These are phyloP conservation scores for Pascua sp. DNA, from an alignment of 1,284 basidiomycete species.

Conservation along the genomic window DNA sequence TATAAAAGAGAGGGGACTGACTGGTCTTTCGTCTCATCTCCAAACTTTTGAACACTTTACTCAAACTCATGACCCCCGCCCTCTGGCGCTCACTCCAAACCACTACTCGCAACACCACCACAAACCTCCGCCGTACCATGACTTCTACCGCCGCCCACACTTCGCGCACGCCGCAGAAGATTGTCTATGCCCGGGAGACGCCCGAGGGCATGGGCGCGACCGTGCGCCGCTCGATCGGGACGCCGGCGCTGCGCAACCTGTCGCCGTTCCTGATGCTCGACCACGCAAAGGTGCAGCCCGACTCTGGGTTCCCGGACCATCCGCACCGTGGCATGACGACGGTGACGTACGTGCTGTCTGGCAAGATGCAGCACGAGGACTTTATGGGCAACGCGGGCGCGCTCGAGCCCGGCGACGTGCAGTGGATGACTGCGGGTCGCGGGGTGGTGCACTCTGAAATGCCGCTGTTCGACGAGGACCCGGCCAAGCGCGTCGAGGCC, in stretches of 20 bases:
- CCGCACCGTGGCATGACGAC: conserved; percentile 79
- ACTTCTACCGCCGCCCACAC: conserved; percentile 22
- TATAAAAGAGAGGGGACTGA: conserved; percentile 9
- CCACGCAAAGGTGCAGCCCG: conserved; percentile 45
- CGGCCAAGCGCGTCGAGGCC: conserved; percentile 17
- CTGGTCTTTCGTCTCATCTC: conserved; percentile 1
- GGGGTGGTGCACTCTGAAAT: conserved; percentile 75
- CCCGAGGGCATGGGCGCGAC: conserved; percentile 82
- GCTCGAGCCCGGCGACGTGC: conserved; percentile 79
- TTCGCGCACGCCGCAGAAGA: conserved; percentile 70
- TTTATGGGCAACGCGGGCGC: conserved; percentile 78
- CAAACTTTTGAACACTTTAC: background rate
- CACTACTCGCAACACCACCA: conserved; percentile 4
- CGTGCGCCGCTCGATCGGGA: conserved; percentile 87
- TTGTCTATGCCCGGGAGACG: conserved; percentile 71
- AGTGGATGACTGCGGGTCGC: conserved; percentile 87
- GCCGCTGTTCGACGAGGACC: conserved; percentile 73
- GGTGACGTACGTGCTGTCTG: conserved; percentile 72
- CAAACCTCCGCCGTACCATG: conserved; percentile 1
- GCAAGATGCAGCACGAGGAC: conserved; percentile 71
- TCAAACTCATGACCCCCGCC: background rate
- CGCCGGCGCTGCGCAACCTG: conserved; percentile 68
- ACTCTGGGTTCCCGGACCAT: conserved; percentile 62
- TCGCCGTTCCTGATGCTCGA: conserved; percentile 82
- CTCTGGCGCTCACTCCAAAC: background rate